phyloP scores from a whole-genome alignment of 1,284 basidiomycete species.

The Irpex lacteus region DNA sequence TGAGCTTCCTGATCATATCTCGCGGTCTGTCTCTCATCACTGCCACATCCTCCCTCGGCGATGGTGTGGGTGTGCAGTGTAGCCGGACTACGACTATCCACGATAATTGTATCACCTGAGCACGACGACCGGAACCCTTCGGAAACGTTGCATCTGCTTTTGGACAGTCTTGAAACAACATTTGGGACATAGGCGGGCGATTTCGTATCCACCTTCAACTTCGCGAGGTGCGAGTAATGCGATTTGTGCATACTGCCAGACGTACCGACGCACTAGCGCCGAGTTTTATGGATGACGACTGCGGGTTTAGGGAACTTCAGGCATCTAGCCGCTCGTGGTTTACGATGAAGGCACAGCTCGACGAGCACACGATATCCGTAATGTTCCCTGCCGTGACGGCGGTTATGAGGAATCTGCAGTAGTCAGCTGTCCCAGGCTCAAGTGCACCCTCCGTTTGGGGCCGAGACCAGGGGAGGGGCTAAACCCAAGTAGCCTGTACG shows the following conservation, averaged over 20 bases:
- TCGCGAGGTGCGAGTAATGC: no score
- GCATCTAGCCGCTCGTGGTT: background rate
- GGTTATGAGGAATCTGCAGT: background rate
- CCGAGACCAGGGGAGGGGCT: background rate
- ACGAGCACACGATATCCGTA: background rate
- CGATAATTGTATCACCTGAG: slow-evolving; percentile 5
- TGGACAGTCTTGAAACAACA: background rate
- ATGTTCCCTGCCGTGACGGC: background rate
- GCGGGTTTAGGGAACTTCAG: background rate
- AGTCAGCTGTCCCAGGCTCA: background rate
- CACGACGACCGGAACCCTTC: slow-evolving; percentile 5
- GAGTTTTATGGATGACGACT: background rate
- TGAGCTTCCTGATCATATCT: background rate
- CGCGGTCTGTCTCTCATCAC: background rate
- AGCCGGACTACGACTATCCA: background rate
- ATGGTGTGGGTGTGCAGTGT: background rate
- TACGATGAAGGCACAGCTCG: background rate
- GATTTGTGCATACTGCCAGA: no score
- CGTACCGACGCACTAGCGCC: background rate
- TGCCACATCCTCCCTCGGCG: background rate
- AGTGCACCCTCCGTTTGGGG: background rate
- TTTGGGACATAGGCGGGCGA: background rate
- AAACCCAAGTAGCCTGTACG: background rate
- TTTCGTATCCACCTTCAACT: background rate
- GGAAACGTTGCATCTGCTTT: background rate